A percentile compares a stretch with the other conserved stretches of the same genome.
Conservation (phyloP, 2,329 filamentous ascomycete species). For the Berkeleyomyces rouxiae region DNA sequence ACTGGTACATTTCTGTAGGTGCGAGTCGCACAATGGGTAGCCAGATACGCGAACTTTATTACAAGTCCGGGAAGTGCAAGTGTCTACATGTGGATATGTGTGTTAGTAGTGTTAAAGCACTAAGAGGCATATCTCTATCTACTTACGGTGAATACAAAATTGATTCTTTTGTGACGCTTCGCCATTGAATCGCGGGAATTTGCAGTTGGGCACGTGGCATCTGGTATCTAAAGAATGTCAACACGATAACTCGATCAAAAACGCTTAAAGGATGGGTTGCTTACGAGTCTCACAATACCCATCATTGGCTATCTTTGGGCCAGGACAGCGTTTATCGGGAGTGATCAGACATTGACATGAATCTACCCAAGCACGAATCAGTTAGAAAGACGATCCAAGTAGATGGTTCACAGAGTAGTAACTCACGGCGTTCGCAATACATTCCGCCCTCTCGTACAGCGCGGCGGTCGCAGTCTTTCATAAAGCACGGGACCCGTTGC, state of each 20-base stretch:
- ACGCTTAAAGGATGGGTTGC: background rate
- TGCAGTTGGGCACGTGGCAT: background rate
- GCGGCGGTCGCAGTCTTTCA: background rate
- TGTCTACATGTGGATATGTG: conserved; percentile 11
- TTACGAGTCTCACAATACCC: conserved; percentile 5
- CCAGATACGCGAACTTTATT: conserved; percentile 11
- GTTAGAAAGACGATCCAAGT: background rate
- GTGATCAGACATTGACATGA: background rate
- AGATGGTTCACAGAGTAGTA: background rate
- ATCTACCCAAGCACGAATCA: background rate
- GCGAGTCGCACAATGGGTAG: conserved; percentile 12
- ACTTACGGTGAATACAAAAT: conserved; percentile 10
- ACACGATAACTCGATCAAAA: background rate
- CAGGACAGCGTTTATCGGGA: background rate
- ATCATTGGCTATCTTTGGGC: background rate
- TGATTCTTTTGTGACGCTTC: background rate
- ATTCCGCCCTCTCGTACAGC: background rate
- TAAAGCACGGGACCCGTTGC: conserved; percentile 5
- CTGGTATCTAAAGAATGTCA: background rate
- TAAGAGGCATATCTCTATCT: background rate
- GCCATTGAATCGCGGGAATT: conserved; percentile 1
- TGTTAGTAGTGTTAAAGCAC: background rate
- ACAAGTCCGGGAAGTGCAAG: conserved; percentile 13
- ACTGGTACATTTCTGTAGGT: conserved; percentile 15
- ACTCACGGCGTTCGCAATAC: conserved; percentile 1